phyloP scores from a whole-genome alignment of 2,329 filamentous ascomycete species.

The Lachnellula occidentalis region DNA sequence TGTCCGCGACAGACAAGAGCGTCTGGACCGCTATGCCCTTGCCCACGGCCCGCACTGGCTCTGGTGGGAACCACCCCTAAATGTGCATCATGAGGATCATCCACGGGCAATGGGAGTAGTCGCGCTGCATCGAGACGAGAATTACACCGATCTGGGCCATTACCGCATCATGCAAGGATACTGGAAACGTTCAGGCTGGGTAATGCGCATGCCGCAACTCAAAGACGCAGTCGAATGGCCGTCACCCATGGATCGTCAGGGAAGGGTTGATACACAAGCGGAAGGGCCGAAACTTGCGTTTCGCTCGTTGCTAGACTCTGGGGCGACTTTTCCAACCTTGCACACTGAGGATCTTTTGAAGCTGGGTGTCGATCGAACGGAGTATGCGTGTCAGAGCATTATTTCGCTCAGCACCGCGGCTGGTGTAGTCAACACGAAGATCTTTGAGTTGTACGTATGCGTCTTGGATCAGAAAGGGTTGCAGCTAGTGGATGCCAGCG shows the following conservation, averaged over 20 bases:
- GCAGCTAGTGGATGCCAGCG: constrained; percentile 25
- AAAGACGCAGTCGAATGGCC: neutral
- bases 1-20: constrained; percentile 33
- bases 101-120: constrained; percentile 1
- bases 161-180: constrained; percentile 18
- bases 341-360: constrained; percentile 31
- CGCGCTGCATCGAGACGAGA: neutral
- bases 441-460: constrained; percentile 35
- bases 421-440: constrained; percentile 13
- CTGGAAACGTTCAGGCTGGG: constrained; percentile 19
- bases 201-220: constrained; percentile 8
- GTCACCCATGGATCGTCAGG: neutral
- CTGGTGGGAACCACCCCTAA: constrained; percentile 42
- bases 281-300: constrained; percentile 30
- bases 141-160: constrained; percentile 2
- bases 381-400: constrained; percentile 35
- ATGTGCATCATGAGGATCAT: constrained; percentile 15
- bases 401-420: constrained; percentile 20
- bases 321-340: constrained; percentile 39
- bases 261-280: constrained; percentile 8
- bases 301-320: constrained; percentile 38
- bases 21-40: constrained; percentile 36
- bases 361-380: constrained; percentile 31
- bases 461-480: constrained; percentile 25
- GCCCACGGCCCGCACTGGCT: constrained; percentile 38